Conservation (phyloP, 768 basidiomycete species). For the Leccinum uliginosum region DNA sequence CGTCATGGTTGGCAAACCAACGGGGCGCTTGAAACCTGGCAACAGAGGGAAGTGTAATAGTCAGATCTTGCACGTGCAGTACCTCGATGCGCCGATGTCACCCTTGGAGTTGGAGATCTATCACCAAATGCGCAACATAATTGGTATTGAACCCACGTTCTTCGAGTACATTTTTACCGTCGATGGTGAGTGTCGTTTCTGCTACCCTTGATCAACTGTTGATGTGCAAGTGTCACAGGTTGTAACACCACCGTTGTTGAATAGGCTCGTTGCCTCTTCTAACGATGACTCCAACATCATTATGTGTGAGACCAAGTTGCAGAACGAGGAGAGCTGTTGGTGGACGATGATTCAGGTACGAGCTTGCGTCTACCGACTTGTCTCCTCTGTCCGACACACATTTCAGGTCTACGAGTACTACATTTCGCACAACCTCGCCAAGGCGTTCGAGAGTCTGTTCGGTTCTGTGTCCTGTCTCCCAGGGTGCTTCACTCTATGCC, state of each 20-base stretch:
- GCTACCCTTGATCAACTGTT: slow-evolving; percentile 2
- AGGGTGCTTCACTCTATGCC: slow-evolving; percentile 69
- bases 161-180: slow-evolving; percentile 73
- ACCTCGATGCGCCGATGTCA: slow-evolving; percentile 60
- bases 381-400: slow-evolving; percentile 1
- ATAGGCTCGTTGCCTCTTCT: slow-evolving; percentile 59
- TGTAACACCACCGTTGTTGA: slow-evolving; percentile 62
- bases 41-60: slow-evolving; percentile 70
- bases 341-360: slow-evolving; percentile 74
- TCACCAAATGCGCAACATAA: slow-evolving; percentile 72
- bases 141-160: slow-evolving; percentile 71
- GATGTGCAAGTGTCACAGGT: slow-evolving; percentile 33
- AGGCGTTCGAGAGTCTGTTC: slow-evolving; percentile 62
- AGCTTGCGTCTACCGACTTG: background rate
- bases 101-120: slow-evolving; percentile 68
- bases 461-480: slow-evolving; percentile 72
- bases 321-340: slow-evolving; percentile 65
- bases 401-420: slow-evolving; percentile 65
- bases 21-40: slow-evolving; percentile 60
- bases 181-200: slow-evolving; percentile 41
- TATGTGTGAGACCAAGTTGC: slow-evolving; percentile 65
- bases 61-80: slow-evolving; percentile 61
- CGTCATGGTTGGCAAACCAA: slow-evolving; percentile 65
- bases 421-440: slow-evolving; percentile 62
- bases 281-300: slow-evolving; percentile 60